Conservation (phyloP, 129 eudicot species). For the Deinandra increscens region DNA sequence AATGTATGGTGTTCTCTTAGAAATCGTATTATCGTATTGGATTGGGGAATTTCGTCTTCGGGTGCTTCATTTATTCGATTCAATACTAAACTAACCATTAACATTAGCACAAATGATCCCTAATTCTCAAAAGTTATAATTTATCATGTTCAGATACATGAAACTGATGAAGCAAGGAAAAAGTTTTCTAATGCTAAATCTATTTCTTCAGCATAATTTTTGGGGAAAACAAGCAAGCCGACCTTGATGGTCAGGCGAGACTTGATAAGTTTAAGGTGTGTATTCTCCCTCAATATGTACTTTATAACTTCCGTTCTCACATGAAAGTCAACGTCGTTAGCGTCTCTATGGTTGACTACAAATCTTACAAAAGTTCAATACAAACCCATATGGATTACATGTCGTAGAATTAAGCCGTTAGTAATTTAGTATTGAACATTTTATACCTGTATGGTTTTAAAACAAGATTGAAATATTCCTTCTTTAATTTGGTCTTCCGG, state of each 20-base stretch:
- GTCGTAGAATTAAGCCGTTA: not conserved
- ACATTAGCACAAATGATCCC: not conserved
- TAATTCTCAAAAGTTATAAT: not conserved
- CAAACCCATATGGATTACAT: not conserved
- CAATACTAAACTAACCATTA: too few relatives aligned
- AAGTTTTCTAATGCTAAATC: constrained; percentile 96
- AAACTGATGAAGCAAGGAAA: constrained; percentile 97
- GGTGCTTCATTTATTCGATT: too few relatives aligned
- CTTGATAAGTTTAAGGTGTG: constrained; percentile 81
- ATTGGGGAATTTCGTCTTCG: too few relatives aligned
- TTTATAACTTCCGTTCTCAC: not conserved
- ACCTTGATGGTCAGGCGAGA: constrained; percentile 61
- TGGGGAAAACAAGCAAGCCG: constrained; percentile 70
- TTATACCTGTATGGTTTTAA: too few relatives aligned
- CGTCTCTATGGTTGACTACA: constrained; percentile 21
- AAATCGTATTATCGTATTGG: too few relatives aligned
- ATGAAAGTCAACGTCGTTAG: constrained; percentile 4
- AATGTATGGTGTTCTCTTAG: too few relatives aligned
- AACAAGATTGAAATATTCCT: not conserved
- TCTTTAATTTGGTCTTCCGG: constrained; percentile 34
- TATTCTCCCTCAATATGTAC: not conserved
- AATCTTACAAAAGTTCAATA: not conserved
- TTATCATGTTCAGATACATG: constrained; percentile 54
- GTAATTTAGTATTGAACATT: not conserved
- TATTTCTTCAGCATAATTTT: constrained; percentile 91